Conservation (phyloP, 345 rosid genomes). For the Pistacia atlantica region DNA sequence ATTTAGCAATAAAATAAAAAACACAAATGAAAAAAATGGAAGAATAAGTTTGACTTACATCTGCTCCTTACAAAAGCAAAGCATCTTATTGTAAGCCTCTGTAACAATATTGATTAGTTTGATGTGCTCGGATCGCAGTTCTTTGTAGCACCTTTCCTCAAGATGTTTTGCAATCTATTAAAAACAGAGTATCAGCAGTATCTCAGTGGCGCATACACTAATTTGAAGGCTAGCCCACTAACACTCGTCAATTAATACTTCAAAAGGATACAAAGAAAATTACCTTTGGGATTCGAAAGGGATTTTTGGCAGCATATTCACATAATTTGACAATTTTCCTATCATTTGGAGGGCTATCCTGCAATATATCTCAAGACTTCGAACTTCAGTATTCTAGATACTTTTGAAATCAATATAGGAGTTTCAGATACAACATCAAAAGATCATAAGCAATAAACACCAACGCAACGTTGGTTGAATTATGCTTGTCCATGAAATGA, state of each 20-base stretch:
- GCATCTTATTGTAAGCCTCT: slow-evolving; percentile 77
- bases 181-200: slow-evolving; percentile 17
- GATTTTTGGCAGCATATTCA: slow-evolving; percentile 91
- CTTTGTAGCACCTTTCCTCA: slow-evolving; percentile 91
- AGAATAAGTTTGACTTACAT: slow-evolving; percentile 52
- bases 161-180: slow-evolving; percentile 84
- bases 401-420: background rate
- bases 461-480: background rate
- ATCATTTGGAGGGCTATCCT: slow-evolving; percentile 80
- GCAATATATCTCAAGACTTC: slow-evolving; percentile 9
- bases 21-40: background rate
- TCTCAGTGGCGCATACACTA: background rate
- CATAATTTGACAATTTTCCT: slow-evolving; percentile 85
- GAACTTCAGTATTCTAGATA: background rate
- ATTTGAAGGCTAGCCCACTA: slow-evolving; percentile 1
- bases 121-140: slow-evolving; percentile 69
- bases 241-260: background rate
- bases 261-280: background rate
- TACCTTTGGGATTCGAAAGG: slow-evolving; percentile 91
- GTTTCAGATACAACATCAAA: background rate
- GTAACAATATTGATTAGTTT: slow-evolving; percentile 64
- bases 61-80: slow-evolving; percentile 78
- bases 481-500: background rate
- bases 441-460: background rate
- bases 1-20: background rate